phyloP scores from a whole-genome alignment of 179 eudicot species.

The Silene coronaria region DNA sequence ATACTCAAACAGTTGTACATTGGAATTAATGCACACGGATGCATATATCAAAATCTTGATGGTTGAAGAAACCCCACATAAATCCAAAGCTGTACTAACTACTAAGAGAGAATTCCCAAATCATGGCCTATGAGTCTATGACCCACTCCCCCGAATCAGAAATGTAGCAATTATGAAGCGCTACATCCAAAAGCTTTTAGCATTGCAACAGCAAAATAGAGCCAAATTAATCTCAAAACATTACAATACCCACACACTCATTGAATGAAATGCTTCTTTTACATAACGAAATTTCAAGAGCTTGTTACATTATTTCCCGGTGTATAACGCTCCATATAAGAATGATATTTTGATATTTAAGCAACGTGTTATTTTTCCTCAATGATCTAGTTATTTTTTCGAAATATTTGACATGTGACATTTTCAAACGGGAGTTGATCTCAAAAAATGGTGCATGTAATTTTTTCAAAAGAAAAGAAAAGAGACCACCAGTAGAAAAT shows the following conservation, averaged over 20 bases:
- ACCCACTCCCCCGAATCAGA: neutral
- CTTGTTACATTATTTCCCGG: too few species aligned
- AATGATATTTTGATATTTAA: too few species aligned
- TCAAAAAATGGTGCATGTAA: neutral
- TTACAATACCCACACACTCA: neutral
- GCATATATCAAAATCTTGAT: conserved; percentile 4
- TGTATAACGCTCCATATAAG: too few species aligned
- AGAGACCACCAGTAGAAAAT: neutral
- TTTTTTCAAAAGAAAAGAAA: too few species aligned
- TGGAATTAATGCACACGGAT: neutral
- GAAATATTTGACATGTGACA: neutral
- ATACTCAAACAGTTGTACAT: conserved; percentile 1
- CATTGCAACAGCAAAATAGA: neutral
- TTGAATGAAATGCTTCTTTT: too few species aligned
- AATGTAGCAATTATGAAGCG: neutral
- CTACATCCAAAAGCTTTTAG: neutral
- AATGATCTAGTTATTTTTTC: too few species aligned
- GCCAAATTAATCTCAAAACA: neutral
- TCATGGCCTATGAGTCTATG: conserved; percentile 4
- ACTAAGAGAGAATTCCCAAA: neutral
- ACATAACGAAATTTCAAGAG: too few species aligned
- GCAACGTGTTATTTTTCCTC: too few species aligned
- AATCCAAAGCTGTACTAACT: neutral
- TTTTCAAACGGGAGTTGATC: too few species aligned
- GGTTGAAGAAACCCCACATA: neutral